A percentile compares a stretch with the other conserved stretches of the same genome.
These are phyloP conservation scores for Xylariales sp. DNA, from an alignment of 2,329 filamentous ascomycete species.

Conservation along the genomic window DNA sequence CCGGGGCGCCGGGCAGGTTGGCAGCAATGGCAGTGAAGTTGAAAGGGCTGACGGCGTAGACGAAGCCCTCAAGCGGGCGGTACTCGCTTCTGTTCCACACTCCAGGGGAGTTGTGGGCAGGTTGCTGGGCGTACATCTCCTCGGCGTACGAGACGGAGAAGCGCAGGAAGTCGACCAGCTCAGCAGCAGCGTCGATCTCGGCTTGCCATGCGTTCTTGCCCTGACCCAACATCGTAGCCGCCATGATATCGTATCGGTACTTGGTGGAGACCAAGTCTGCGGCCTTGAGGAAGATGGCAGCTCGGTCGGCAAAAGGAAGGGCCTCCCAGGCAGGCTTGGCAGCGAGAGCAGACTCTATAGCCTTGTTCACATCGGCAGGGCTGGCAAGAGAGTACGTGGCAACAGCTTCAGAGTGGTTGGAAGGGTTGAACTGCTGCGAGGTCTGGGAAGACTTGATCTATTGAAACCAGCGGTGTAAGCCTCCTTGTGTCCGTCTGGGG, in stretches of 20 bases:
- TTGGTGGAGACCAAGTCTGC: conserved; percentile 87
- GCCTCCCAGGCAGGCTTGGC: conserved; percentile 84
- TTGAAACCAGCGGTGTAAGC: no score
- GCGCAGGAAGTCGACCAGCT: conserved; percentile 86
- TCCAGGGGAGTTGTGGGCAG: conserved; percentile 73
- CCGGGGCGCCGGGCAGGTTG: conserved; percentile 78
- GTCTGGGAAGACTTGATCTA: conserved; percentile 64
- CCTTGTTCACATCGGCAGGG: conserved; percentile 67
- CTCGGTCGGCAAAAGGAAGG: conserved; percentile 84
- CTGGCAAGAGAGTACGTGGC: conserved; percentile 84
- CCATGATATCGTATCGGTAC: conserved; percentile 96
- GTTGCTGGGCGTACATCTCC: conserved; percentile 85
- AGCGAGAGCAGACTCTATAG: conserved; percentile 80
- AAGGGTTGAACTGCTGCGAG: conserved; percentile 74
- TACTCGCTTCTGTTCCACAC: conserved; percentile 93
- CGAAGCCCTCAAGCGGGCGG: conserved; percentile 87
- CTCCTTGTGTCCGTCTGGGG: no score
- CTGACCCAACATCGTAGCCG: conserved; percentile 91
- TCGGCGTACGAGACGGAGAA: conserved; percentile 95
- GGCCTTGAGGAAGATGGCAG: conserved; percentile 92
- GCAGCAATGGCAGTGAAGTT: conserved; percentile 96
- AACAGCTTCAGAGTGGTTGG: conserved; percentile 70
- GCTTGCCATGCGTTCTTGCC: conserved; percentile 99
- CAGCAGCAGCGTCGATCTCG: conserved; percentile 94
- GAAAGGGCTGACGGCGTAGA: conserved; percentile 91